Percentiles rank a stretch among this genome's conserved stretches.
Evolutionary conservation across 495 filamentous ascomycete genomes (phyloP).

Genomic region (Emericellopsis terricola): DNA sequence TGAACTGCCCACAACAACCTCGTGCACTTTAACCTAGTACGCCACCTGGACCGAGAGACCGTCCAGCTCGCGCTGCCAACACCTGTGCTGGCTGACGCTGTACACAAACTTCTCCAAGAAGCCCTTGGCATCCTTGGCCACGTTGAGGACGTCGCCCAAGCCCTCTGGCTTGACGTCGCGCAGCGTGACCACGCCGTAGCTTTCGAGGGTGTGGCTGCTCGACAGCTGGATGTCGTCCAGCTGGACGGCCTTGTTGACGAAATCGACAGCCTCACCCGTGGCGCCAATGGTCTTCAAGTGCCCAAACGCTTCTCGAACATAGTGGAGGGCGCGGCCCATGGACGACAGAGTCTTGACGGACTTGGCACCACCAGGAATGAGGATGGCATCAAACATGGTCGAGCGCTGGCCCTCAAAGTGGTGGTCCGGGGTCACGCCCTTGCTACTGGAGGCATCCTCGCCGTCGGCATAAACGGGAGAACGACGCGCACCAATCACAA

Average conservation of each 20-base stretch:
- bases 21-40: slow-evolving; percentile 15
- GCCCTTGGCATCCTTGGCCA: slow-evolving; percentile 19
- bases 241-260: slow-evolving; percentile 39
- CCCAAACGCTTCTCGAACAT: slow-evolving; percentile 69
- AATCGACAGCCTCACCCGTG: slow-evolving; percentile 46
- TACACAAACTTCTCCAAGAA: slow-evolving; percentile 31
- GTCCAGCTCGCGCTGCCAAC: slow-evolving; percentile 55
- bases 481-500: slow-evolving; percentile 49
- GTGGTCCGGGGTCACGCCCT: slow-evolving; percentile 53
- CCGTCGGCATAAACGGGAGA: slow-evolving; percentile 40
- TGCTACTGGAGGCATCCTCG: slow-evolving; percentile 20
- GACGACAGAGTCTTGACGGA: slow-evolving; percentile 38
- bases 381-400: slow-evolving; percentile 73
- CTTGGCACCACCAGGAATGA: slow-evolving; percentile 58
- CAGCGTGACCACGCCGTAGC: slow-evolving; percentile 55
- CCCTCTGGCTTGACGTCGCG: slow-evolving; percentile 28
- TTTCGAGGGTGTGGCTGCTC: slow-evolving; percentile 31
- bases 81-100: slow-evolving; percentile 47
- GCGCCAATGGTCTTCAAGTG: slow-evolving; percentile 66
- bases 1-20: too few relatives aligned
- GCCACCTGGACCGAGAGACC: slow-evolving; percentile 35
- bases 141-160: slow-evolving; percentile 33
- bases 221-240: slow-evolving; percentile 36
- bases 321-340: slow-evolving; percentile 65
- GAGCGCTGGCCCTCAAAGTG: slow-evolving; percentile 69